Percentiles rank a stretch among this genome's conserved stretches.
Conservation (phyloP, 495 filamentous ascomycete genomes). For the Cercophora newfieldiana region DNA sequence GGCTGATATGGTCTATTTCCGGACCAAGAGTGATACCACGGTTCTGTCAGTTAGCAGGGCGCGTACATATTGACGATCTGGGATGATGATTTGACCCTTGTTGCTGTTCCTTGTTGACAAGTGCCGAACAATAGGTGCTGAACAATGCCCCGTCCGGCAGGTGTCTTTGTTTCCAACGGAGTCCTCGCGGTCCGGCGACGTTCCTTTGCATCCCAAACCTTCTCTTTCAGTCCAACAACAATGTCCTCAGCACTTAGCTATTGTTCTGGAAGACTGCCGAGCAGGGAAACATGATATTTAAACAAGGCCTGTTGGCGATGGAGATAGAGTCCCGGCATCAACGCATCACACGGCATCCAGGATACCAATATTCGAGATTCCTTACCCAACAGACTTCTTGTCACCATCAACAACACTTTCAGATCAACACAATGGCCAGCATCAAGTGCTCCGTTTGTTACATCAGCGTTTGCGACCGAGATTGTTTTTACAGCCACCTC, state of each 20-base stretch:
- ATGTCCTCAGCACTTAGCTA: background rate
- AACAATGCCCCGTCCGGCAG: background rate
- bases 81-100: background rate
- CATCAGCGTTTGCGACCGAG: background rate
- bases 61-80: background rate
- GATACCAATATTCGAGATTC: background rate
- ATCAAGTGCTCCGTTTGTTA: slow-evolving; percentile 7
- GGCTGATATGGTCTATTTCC: background rate
- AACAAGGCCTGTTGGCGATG: background rate
- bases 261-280: background rate
- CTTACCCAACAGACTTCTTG: background rate
- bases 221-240: background rate
- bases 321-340: background rate
- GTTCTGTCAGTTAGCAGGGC: background rate
- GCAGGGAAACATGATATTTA: background rate
- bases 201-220: background rate
- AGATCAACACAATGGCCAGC: background rate
- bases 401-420: background rate
- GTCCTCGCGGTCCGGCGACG: background rate
- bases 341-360: background rate
- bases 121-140: background rate
- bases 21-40: slow-evolving; percentile 12
- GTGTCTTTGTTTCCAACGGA: background rate
- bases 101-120: background rate
- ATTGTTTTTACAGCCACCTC: slow-evolving; percentile 7